Conservation (phyloP, 768 basidiomycete genomes). For the Pisolithus tinctorius region DNA sequence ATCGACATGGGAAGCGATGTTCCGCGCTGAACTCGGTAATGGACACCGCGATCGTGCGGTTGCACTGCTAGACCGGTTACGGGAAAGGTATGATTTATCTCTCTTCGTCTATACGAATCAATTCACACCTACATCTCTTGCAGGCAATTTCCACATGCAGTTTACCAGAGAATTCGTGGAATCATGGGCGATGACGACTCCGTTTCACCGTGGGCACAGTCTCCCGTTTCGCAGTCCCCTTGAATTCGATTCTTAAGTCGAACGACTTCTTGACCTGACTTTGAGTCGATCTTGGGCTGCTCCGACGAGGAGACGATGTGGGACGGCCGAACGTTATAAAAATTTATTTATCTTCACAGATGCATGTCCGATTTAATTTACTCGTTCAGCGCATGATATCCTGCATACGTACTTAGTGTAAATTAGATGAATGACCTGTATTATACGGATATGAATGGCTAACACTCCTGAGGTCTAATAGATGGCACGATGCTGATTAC, state of each 20-base stretch:
- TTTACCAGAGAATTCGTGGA: slow-evolving; percentile 72
- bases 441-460: slow-evolving; percentile 1
- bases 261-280: no score
- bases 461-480: background rate
- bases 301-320: no score
- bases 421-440: slow-evolving; percentile 6
- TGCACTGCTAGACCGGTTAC: slow-evolving; percentile 62
- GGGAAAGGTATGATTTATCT: slow-evolving; percentile 49
- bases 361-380: slow-evolving; percentile 2
- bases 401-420: slow-evolving; percentile 6
- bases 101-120: background rate
- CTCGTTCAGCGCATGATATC: slow-evolving; percentile 6
- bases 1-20: slow-evolving; percentile 94
- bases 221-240: slow-evolving; percentile 8
- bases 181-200: slow-evolving; percentile 66
- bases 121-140: slow-evolving; percentile 7
- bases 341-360: background rate
- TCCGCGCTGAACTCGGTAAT: slow-evolving; percentile 79
- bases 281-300: no score
- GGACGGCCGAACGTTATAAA: no score
- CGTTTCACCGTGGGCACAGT: slow-evolving; percentile 36
- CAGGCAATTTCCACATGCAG: slow-evolving; percentile 73
- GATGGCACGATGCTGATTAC: no score
- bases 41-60: slow-evolving; percentile 68
- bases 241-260: background rate